These are phyloP conservation scores for Avena sativa DNA, from an alignment of 176 grass and related monocot genomes.

Conservation along the genomic window DNA sequence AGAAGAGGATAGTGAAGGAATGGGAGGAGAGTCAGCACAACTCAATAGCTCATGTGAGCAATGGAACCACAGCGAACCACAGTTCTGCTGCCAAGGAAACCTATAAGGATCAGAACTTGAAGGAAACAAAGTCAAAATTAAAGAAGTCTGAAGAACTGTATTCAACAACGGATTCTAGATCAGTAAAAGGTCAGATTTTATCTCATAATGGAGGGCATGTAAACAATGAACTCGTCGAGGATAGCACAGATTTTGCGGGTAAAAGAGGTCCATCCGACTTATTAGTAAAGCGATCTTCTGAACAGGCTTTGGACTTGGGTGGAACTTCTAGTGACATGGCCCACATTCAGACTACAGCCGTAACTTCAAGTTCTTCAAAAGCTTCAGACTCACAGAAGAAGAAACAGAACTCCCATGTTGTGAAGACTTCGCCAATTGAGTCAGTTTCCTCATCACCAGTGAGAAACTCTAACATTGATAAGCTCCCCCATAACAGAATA, in stretches of 20 bases:
- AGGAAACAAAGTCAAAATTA: constrained; percentile 55
- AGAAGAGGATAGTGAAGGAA: constrained; percentile 78
- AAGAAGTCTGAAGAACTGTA: constrained; percentile 49
- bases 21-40: constrained; percentile 68
- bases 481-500: constrained; percentile 57
- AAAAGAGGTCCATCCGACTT: constrained; percentile 47
- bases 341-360: constrained; percentile 49
- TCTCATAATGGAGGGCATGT: constrained; percentile 46
- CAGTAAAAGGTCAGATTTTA: constrained; percentile 46
- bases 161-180: constrained; percentile 42
- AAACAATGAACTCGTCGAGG: constrained; percentile 49
- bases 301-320: constrained; percentile 47
- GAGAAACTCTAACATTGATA: constrained; percentile 64
- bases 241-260: constrained; percentile 44
- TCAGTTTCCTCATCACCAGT: constrained; percentile 77
- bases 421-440: constrained; percentile 67
- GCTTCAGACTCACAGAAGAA: constrained; percentile 60
- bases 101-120: constrained; percentile 45
- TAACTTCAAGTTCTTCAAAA: constrained; percentile 88
- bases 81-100: constrained; percentile 48
- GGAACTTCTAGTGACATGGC: constrained; percentile 56
- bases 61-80: constrained; percentile 36
- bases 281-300: constrained; percentile 43
- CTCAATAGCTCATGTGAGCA: constrained; percentile 46
- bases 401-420: constrained; percentile 57